phyloP scores from a whole-genome alignment of 2,329 filamentous ascomycete species.

The Verticillium alfalfae region DNA sequence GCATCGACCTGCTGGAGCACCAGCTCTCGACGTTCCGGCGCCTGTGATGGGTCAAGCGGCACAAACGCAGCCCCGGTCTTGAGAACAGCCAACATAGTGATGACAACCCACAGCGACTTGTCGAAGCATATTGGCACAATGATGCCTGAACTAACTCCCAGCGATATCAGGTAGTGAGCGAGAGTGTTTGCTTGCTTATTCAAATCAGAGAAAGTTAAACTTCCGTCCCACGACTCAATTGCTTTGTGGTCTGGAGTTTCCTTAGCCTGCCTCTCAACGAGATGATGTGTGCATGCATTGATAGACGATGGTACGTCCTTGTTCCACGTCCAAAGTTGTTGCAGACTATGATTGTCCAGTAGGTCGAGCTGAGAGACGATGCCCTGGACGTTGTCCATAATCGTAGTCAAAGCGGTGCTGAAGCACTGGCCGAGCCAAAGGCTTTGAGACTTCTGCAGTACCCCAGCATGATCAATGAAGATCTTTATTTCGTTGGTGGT shows the following conservation, averaged over 20 bases:
- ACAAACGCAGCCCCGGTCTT: too few relatives aligned
- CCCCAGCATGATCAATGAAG: neutral
- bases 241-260: neutral
- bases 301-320: neutral
- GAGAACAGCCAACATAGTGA: too few relatives aligned
- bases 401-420: neutral
- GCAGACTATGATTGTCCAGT: neutral
- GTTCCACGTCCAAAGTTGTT: neutral
- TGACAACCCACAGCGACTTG: too few relatives aligned
- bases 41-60: too few relatives aligned
- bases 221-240: too few relatives aligned
- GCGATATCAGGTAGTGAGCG: too few relatives aligned
- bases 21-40: too few relatives aligned
- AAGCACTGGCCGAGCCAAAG: neutral
- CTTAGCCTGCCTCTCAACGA: neutral
- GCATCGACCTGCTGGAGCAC: too few relatives aligned
- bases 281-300: constrained; percentile 1
- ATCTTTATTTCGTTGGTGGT: neutral
- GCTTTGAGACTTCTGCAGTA: neutral
- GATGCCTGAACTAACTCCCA: too few relatives aligned
- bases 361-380: neutral
- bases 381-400: neutral
- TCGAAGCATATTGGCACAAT: too few relatives aligned
- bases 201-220: too few relatives aligned
- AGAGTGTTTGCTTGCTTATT: too few relatives aligned